Base-by-base conservation (phyloP, 2,329 filamentous ascomycete genomes). In the Fusarium nurragi region DNA sequence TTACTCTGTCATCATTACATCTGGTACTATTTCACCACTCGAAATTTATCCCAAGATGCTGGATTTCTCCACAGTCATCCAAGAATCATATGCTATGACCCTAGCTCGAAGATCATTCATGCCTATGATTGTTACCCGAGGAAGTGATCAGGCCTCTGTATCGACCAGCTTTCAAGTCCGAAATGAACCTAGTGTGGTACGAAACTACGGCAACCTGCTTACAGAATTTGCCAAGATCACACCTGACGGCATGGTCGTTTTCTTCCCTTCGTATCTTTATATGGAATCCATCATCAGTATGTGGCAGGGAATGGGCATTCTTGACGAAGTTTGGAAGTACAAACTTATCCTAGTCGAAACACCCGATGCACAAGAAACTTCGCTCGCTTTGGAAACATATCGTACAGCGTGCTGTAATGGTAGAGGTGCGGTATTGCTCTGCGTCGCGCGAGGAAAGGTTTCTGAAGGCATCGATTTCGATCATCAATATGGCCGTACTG, bases 1-100 rank as follows among this genome's bases (percentile, higher is more conserved):
- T 77, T 94, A 92, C 77, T 98, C 95, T 2, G 95, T 99, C 66
- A 97, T 99, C 74, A 98, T 99, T 75, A 99, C 95, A 0, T 98
- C 95, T 0, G 95, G 95, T 64, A 99, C 95, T 3, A 93, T 99
- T 61, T 98, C 95, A 2, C 95, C 95, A 1, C 80, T 99, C 5
- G 96, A 99, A 75, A 99, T 99, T 91, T 99, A 99, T 73, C 96
- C 95, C 0, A 97, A 97, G 74, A 99, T 99, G 94, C 88, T 99
- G 23, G 91, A 93, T 50, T 99, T 99, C 78, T 85, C 85, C 11
- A 93, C 94, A 2, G 93, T 98, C 1, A 90, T 98, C 4, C 94
- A 98, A 75, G 94, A 99, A 77, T 99, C 96, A 0, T 99, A 99
- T 79, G 89, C 88, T 64, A 99, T 99, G 93, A 98, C 95, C 1